Evolutionary conservation across 2,329 filamentous ascomycete genomes (phyloP), one percentile per base, ranked within the genome.

Genomic region (Colletotrichum camelliae): DNA sequence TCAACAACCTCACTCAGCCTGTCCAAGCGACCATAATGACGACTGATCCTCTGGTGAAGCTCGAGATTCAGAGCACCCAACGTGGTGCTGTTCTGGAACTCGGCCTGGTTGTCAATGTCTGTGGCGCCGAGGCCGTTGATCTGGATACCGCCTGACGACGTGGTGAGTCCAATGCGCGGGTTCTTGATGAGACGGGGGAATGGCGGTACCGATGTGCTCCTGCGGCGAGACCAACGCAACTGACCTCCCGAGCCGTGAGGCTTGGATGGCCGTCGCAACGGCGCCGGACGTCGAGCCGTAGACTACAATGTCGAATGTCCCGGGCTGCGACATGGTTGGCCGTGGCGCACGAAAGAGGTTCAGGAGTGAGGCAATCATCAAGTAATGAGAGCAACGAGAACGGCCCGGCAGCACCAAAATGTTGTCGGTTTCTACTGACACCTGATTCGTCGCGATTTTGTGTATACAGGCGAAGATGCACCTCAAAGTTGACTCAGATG

Each of bases 1-100:
- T 60, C 73, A 4, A 72, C 48, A 1, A 79, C 79, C 43, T 79
- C 39, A 5, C 79, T 69, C 4, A 76, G 43, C 5, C 67, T 48
- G 16, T 68, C 71, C 16, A 76, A n/a, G 1, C 77, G 71, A 10
- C 75, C 77, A 48, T 80, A 79, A 18, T 76, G 66, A 33, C 70
- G 72, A 58, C 75, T 79, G 13, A 80, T 77, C 13, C 77, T 48
- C n/a, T 74, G 60, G 29, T 79, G 74, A 27, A 80, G 76, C 48
- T 80, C 78, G 16, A 79, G 76, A 62, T 62, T 76, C 13, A 80
- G 58, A 0, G 77, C 77, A 2, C 29, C 58, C 8, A 61, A 1
- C 1, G 58, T 61, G 2, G 58, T 61, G 16, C 58, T 35, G 6
- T 61, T 61, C 58, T 61, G 58, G 29, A 61, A 61, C 18, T 61